phyloP scores from a whole-genome alignment of 2,329 filamentous ascomycete species.

The Cercospora citrullina region DNA sequence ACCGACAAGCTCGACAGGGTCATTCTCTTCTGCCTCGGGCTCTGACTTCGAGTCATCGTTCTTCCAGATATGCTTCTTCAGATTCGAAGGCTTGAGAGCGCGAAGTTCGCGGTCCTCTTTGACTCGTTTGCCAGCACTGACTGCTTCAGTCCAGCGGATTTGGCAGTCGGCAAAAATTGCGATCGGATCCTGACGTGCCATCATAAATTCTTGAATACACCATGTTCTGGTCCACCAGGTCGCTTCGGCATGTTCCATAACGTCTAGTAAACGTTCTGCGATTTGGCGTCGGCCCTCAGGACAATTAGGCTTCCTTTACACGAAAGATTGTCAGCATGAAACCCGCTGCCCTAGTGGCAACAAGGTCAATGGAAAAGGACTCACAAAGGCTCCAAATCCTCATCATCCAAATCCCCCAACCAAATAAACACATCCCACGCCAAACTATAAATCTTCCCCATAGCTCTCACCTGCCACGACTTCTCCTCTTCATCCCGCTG shows the following conservation, averaged over 20 bases:
- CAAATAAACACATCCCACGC: slow-evolving; percentile 11
- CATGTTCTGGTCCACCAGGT: slow-evolving; percentile 3
- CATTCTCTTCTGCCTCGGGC: background rate
- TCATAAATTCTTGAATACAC: slow-evolving; percentile 6
- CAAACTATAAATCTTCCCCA: slow-evolving; percentile 3
- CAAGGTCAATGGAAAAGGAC: background rate
- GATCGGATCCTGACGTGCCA: background rate
- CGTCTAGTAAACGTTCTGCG: background rate
- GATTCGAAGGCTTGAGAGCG: background rate
- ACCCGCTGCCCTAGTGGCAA: too few relatives aligned
- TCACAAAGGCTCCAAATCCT: slow-evolving; percentile 1
- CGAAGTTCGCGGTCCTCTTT: slow-evolving; percentile 1
- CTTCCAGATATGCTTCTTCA: background rate
- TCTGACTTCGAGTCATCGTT: background rate
- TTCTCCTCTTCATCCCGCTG: slow-evolving; percentile 1
- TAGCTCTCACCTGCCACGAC: background rate
- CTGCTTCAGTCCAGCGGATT: background rate
- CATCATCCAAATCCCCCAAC: slow-evolving; percentile 6
- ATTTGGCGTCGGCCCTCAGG: background rate
- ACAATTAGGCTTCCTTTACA: background rate
- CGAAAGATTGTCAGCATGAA: background rate
- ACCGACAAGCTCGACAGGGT: background rate
- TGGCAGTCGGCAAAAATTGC: background rate
- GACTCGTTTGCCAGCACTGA: background rate
- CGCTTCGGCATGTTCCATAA: background rate